phyloP scores from a whole-genome alignment of 768 basidiomycete genomes.

The Boletales sp. region DNA sequence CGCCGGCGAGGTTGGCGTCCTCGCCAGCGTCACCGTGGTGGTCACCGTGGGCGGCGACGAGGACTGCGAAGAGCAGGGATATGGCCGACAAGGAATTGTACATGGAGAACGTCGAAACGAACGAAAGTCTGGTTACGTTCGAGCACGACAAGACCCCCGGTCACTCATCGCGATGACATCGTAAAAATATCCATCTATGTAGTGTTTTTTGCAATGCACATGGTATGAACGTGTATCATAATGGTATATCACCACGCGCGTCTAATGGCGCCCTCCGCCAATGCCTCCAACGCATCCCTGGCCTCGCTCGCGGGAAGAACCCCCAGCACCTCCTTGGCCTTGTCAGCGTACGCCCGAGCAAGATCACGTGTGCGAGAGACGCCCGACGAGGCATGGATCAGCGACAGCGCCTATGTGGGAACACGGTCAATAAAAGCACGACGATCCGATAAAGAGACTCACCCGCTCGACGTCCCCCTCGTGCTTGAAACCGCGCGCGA shows the following conservation, averaged over 20 bases:
- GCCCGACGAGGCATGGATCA: conserved; percentile 60
- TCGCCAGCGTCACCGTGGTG: conserved; percentile 50
- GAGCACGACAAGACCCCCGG: conserved; percentile 16
- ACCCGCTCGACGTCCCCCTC: conserved; percentile 82
- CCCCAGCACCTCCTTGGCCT: conserved; percentile 66
- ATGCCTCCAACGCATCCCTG: conserved; percentile 65
- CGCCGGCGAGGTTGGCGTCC: conserved; percentile 48
- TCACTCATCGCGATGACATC: conserved; percentile 16
- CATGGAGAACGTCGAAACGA: conserved; percentile 34
- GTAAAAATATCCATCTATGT: too few relatives aligned
- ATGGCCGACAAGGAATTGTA: conserved; percentile 35
- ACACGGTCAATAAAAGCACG: not conserved
- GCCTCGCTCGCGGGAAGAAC: conserved; percentile 80
- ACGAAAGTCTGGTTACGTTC: not conserved
- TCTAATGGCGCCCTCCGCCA: conserved; percentile 66
- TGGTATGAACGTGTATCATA: not conserved
- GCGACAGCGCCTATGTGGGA: conserved; percentile 54
- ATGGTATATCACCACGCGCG: conserved; percentile 43
- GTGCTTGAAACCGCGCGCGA: conserved; percentile 71
- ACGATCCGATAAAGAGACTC: conserved; percentile 20
- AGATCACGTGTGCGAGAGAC: conserved; percentile 75
- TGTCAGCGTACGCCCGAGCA: conserved; percentile 69
- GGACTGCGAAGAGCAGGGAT: conserved; percentile 32
- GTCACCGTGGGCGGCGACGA: conserved; percentile 55
- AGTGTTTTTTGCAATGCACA: too few relatives aligned